Evolutionary conservation across 208 protist species (phyloP), one percentile per base, ranked within the genome.

Genomic region (Tritrichomonas musculus): DNA sequence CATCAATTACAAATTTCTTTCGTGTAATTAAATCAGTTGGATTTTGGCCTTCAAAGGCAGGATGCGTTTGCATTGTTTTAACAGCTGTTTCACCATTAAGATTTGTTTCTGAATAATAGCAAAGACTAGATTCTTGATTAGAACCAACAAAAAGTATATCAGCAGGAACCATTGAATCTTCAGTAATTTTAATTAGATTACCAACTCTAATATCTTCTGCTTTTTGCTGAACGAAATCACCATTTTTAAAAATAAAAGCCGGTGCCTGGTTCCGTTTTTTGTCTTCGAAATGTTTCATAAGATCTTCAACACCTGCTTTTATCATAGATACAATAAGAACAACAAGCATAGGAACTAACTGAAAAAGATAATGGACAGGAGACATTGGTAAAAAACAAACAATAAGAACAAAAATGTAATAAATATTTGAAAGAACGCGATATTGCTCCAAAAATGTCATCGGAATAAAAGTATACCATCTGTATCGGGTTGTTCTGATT

Each of bases 1-100:
- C n/a, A 53, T 84, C 73, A n/a, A 84, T 84, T 53, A 27, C 3
- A 33, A 17, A 84, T 17, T 53, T 3, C 1, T 49, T 53, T 33
- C 13, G 39, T 1, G 3, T 2, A 53, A 11, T n/a, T 49, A n/a
- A 11, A 53, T 84, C 25, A 49, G 25, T 53, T 33, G 36, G 3
- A 53, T 33, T 53, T 20, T 53, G 8, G 9, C 39, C 39, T 84
- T 30, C 20, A n/a, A 44, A 84, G 33, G 11, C 17, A 53, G 33
- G 73, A 53, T 53, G 39, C 3, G 39, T 49, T n/a, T 39, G 44
- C 73, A 84, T 84, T 1, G 44, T 33, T 84, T 84, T 84, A 22
- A 84, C 44, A 53, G 73, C 44, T 53, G 73, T 84, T 84, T 84
- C 73, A n/a, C 73, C 73, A 53, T 84, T 84, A 1, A 84, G 22